Percentiles rank a stretch among this genome's conserved stretches.
phyloP scores from a whole-genome alignment of 441 rosid genomes.

The Pelargonium exstipulatum region DNA sequence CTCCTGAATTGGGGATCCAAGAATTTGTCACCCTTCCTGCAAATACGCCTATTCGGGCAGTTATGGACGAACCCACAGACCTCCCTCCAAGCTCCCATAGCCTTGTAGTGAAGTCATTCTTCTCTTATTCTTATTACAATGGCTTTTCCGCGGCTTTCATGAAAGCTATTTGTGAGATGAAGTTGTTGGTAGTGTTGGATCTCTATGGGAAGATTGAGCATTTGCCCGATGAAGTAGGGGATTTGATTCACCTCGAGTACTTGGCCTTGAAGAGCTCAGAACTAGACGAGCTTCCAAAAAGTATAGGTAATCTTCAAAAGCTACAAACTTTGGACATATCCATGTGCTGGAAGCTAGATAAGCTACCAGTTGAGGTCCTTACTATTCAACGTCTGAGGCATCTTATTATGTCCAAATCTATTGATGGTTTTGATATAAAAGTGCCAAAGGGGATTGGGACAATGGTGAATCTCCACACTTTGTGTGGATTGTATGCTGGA shows the following conservation, averaged over 20 bases:
- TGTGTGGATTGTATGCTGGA: constrained; percentile 19
- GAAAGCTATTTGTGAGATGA: constrained; percentile 16
- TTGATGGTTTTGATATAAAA: not conserved
- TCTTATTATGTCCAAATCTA: constrained; percentile 7
- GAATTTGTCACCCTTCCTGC: constrained; percentile 1
- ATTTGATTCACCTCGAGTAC: constrained; percentile 17
- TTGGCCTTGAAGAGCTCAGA: constrained; percentile 16
- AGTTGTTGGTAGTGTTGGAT: constrained; percentile 21
- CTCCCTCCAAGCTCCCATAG: constrained; percentile 15
- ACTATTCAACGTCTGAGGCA: constrained; percentile 20
- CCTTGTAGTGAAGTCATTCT: constrained; percentile 11
- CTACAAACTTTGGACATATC: constrained; percentile 23
- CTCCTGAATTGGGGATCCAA: constrained; percentile 2
- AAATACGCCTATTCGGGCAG: constrained; percentile 6
- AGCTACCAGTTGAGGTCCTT: constrained; percentile 3
- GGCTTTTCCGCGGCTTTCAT: constrained; percentile 18
- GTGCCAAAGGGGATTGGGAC: constrained; percentile 14
- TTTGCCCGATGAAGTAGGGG: constrained; percentile 20
- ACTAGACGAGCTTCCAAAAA: constrained; percentile 19
- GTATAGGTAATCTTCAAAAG: constrained; percentile 19
- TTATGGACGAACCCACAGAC: constrained; percentile 17
- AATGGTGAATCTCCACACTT: constrained; percentile 13
- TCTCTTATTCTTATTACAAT: not conserved
- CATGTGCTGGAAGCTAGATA: not conserved
- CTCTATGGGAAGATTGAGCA: constrained; percentile 13